Evolutionary conservation across 2,329 filamentous ascomycete species (phyloP), one percentile per base, ranked within the genome.

Genomic region (Nemania serpens): DNA sequence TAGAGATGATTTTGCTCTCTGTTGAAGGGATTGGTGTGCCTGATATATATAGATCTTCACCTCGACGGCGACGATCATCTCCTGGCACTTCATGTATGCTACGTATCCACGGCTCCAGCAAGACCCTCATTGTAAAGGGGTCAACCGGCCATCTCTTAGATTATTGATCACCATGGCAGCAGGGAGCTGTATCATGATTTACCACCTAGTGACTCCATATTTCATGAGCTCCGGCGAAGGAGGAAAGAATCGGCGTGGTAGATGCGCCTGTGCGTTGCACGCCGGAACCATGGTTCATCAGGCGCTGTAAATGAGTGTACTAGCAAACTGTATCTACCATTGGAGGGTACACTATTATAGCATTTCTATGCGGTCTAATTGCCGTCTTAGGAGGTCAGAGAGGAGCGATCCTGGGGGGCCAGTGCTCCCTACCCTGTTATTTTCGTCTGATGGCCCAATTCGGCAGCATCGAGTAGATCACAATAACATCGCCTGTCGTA

Each of bases 181-280:
- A 65, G 58, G 68, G 62, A 62, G 55, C 33, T 17, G 56, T 62
- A 68, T 64, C 55, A 63, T 46, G 66, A 68, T 66, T 58, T 49
- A 29, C 25, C 25, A 29, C 25, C 25, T 29, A 4, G 25, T 3
- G 3, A 29, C 25, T 29, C 25, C 25, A 29, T 29, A 29, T 29
- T 29, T 29, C 25, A 29, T 29, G 25, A 29, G 25, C 25, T 29
- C 25, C 25, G 7, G 25, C 25, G 7, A 2, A 41, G 25, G 4
- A 3, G 42, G n/a, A n/a, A 4, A 22, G 13, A 46, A 11, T 52
- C 18, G 12, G 29, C 7, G 17, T 46, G 22, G 25, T 1, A 11
- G 22, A 34, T 20, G 43, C 45, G 20, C 34, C n/a, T 34, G 20
- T 51, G 39, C 50, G 25, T 10, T 39, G 51, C 36, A 12, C 34